Percentiles rank a stretch among this genome's conserved stretches.
These are phyloP conservation scores for Solanum corneliomulleri DNA, from an alignment of 257 asterid species.

Conservation along the genomic window DNA sequence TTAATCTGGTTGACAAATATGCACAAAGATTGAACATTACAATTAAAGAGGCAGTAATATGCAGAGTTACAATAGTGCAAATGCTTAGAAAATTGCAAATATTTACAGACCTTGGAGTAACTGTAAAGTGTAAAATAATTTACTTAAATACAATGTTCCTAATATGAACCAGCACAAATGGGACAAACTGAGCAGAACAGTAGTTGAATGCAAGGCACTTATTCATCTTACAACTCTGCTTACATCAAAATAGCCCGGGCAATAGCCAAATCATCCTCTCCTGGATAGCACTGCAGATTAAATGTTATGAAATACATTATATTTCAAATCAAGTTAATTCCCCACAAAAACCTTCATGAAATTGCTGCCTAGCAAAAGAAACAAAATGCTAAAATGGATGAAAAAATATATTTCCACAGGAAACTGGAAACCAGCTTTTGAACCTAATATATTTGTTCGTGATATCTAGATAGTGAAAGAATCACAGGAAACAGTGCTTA, in stretches of 20 bases:
- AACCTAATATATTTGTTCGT: not conserved
- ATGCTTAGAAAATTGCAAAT: not conserved
- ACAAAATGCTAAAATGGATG: not conserved
- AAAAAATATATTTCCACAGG: not conserved
- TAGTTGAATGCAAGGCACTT: not conserved
- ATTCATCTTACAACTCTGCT: conserved; percentile 16
- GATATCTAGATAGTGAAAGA: not conserved
- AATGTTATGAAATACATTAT: conserved; percentile 2
- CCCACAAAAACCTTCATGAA: not conserved
- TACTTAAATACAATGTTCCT: not conserved
- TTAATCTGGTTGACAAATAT: not conserved
- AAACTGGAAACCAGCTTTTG: not conserved
- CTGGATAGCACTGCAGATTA: conserved; percentile 86
- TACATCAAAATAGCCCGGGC: conserved; percentile 87
- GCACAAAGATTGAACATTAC: not conserved
- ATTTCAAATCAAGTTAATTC: not conserved
- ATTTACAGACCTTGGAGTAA: not conserved
- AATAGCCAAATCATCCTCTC: conserved; percentile 93
- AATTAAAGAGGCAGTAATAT: not conserved
- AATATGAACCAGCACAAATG: not conserved
- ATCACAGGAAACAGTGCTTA: conserved; percentile 6
- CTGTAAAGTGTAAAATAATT: not conserved
- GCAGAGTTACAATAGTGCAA: not conserved
- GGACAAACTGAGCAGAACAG: not conserved
- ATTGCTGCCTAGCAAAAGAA: not conserved